Evolutionary conservation across 805 yeast species (phyloP).

Genomic region (Saturnispora serradocipensis): DNA sequence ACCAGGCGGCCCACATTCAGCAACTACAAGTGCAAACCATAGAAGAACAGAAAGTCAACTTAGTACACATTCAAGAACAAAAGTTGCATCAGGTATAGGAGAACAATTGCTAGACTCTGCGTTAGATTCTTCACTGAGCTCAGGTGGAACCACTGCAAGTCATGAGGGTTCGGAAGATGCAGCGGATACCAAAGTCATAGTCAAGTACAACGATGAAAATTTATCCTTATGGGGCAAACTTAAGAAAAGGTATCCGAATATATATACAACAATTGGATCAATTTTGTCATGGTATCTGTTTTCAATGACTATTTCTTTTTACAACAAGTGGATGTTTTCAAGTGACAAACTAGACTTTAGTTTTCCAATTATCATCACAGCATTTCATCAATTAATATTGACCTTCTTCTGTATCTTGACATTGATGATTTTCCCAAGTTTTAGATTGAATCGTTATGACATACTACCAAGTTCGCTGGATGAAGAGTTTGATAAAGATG

Average conservation of each 20-base stretch:
- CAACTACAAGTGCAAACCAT: constrained; percentile 4
- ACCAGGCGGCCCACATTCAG: neutral
- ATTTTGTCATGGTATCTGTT: constrained; percentile 52
- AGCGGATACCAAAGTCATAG: neutral
- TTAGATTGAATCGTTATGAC: constrained; percentile 31
- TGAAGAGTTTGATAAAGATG: neutral
- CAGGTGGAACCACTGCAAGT: neutral
- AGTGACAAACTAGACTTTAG: constrained; percentile 58
- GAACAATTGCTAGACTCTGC: neutral
- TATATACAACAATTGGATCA: constrained; percentile 21
- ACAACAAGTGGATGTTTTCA: constrained; percentile 98
- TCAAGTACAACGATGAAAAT: neutral
- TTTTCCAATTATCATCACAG: constrained; percentile 78
- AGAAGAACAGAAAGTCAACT: constrained; percentile 1
- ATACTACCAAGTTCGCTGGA: neutral
- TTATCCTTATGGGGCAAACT: constrained; percentile 8
- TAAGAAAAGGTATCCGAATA: constrained; percentile 20
- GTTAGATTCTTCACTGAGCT: neutral
- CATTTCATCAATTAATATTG: constrained; percentile 73
- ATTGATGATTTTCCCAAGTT: constrained; percentile 37
- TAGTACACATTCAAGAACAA: constrained; percentile 3
- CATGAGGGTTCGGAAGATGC: neutral
- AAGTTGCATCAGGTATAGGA: neutral
- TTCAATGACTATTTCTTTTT: constrained; percentile 61
- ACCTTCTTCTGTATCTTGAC: constrained; percentile 41